Evolutionary conservation across 306 rosid species (phyloP).

Genomic region (Prunus kanzakura): DNA sequence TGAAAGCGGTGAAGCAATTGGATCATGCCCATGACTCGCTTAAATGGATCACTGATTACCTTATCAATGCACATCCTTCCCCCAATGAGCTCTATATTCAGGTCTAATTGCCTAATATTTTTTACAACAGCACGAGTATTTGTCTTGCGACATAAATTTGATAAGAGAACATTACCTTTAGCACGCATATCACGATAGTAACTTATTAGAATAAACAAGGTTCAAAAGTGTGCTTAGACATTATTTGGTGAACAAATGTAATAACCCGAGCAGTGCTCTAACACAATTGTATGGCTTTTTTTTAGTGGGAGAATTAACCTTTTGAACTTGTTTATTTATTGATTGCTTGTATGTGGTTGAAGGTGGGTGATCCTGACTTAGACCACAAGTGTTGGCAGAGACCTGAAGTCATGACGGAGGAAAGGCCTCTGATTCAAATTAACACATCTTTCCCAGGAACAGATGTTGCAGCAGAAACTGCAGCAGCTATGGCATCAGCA

Average conservation of each 20-base stretch:
- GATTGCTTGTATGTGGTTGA: conserved; percentile 9
- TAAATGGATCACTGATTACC: conserved; percentile 71
- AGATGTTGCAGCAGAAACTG: conserved; percentile 77
- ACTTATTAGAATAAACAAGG: background rate
- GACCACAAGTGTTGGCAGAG: conserved; percentile 80
- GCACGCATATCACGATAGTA: background rate
- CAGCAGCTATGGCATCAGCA: conserved; percentile 73
- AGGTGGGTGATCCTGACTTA: conserved; percentile 71
- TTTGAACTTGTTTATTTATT: background rate
- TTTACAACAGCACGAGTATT: background rate
- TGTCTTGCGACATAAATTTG: background rate
- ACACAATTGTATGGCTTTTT: too few relatives aligned
- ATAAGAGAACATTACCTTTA: background rate
- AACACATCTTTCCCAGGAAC: conserved; percentile 73
- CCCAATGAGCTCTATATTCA: conserved; percentile 61
- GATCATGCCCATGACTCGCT: conserved; percentile 43
- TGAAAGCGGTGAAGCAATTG: conserved; percentile 52
- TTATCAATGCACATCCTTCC: conserved; percentile 60
- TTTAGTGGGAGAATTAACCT: too few relatives aligned
- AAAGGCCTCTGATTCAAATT: conserved; percentile 47
- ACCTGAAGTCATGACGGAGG: conserved; percentile 57
- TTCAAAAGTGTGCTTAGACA: too few relatives aligned
- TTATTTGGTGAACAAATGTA: background rate
- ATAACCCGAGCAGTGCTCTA: background rate
- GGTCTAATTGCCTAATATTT: conserved; percentile 23